phyloP scores from a whole-genome alignment of 2,329 filamentous ascomycete species.

The Fusarium nygamai region DNA sequence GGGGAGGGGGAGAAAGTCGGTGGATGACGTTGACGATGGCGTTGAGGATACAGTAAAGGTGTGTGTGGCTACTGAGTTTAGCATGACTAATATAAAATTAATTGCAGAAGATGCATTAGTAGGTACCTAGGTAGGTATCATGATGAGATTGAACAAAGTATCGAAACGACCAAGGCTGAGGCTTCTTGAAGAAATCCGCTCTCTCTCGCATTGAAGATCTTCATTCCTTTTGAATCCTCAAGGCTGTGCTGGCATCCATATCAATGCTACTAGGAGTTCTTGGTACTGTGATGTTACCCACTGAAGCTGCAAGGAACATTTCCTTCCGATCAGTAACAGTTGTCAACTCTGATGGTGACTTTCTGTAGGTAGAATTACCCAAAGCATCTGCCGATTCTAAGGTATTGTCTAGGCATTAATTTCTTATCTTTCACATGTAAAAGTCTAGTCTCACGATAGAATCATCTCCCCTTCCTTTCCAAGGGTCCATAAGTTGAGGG shows the following conservation, averaged over 20 bases:
- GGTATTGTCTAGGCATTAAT: neutral
- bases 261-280: neutral
- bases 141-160: neutral
- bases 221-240: neutral
- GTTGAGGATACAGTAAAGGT: neutral
- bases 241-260: neutral
- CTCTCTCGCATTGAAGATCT: neutral
- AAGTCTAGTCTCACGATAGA: neutral
- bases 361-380: neutral
- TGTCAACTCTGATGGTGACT: neutral
- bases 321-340: neutral
- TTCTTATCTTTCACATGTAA: neutral
- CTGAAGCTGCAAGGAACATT: neutral
- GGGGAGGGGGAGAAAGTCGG: neutral
- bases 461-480: neutral
- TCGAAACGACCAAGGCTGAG: neutral
- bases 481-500: conserved; percentile 10
- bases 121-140: neutral
- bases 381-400: neutral
- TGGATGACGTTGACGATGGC: conserved; percentile 16
- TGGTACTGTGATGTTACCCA: neutral
- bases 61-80: neutral
- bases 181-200: neutral
- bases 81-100: neutral
- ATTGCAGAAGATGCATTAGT: neutral